These are phyloP conservation scores for Dactylonectria macrodidyma DNA, from an alignment of 2,329 filamentous ascomycete species.

Conservation along the genomic window DNA sequence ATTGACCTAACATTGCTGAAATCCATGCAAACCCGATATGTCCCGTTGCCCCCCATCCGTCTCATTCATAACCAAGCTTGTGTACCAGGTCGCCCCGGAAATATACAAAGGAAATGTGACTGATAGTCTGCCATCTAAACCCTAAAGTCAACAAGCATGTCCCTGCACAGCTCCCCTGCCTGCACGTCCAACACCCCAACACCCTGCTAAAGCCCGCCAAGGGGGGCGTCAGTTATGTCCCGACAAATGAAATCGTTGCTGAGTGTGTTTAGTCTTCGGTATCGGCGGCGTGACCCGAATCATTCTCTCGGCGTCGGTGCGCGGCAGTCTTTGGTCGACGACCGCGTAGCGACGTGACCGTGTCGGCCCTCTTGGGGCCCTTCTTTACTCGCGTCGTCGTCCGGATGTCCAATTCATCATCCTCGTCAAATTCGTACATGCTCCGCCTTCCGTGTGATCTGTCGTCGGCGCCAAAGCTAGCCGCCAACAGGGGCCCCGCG, in stretches of 20 bases:
- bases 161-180: background rate
- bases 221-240: slow-evolving; percentile 15
- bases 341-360: slow-evolving; percentile 12
- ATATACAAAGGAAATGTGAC: background rate
- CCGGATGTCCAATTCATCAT: slow-evolving; percentile 42
- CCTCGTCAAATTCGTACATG: slow-evolving; percentile 42
- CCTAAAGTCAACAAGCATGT: background rate
- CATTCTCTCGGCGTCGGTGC: slow-evolving; percentile 24
- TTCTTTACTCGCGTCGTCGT: slow-evolving; percentile 41
- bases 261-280: slow-evolving; percentile 34
- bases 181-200: slow-evolving; percentile 18
- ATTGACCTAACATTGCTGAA: background rate
- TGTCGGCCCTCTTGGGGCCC: slow-evolving; percentile 36
- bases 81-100: slow-evolving; percentile 7
- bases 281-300: slow-evolving; percentile 40
- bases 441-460: slow-evolving; percentile 32
- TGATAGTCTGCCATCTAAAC: background rate
- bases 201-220: slow-evolving; percentile 20
- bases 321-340: slow-evolving; percentile 16
- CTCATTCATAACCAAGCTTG: background rate
- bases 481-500: slow-evolving; percentile 35
- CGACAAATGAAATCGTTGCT: slow-evolving; percentile 11
- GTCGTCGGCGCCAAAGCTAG: slow-evolving; percentile 38
- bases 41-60: too few species aligned
- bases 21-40: too few species aligned